phyloP scores from a whole-genome alignment of 2,329 filamentous ascomycete species.

The Penicillium sp. region DNA sequence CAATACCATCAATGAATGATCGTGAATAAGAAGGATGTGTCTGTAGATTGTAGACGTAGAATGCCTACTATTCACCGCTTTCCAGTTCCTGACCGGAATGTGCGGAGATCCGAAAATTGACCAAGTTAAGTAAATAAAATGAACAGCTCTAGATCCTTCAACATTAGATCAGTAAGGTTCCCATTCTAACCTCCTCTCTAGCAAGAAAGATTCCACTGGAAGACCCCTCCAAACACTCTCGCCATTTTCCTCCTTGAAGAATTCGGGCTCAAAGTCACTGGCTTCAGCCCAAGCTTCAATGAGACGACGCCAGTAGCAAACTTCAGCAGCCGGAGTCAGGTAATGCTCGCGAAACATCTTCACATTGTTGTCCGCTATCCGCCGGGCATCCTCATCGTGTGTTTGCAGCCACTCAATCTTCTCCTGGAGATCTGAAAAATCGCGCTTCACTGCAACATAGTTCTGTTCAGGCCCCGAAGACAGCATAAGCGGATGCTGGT shows the following conservation, averaged over 20 bases:
- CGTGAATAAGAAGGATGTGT: not conserved
- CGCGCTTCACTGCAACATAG: slow-evolving; percentile 42
- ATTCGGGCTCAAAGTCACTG: slow-evolving; percentile 31
- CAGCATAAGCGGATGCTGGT: slow-evolving; percentile 42
- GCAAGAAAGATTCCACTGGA: too few relatives aligned
- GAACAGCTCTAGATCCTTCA: too few relatives aligned
- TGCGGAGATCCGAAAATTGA: too few relatives aligned
- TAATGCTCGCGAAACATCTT: slow-evolving; percentile 46
- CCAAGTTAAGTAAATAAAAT: too few relatives aligned
- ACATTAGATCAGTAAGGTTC: too few relatives aligned
- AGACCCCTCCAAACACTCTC: too few relatives aligned
- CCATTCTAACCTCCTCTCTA: too few relatives aligned
- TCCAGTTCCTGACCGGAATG: not conserved
- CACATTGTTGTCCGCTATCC: slow-evolving; percentile 44
- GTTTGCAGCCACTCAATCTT: slow-evolving; percentile 36
- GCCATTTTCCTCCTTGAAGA: slow-evolving; percentile 22
- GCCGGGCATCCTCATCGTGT: slow-evolving; percentile 37
- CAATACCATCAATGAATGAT: not conserved
- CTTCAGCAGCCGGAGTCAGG: slow-evolving; percentile 46
- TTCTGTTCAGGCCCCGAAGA: slow-evolving; percentile 42
- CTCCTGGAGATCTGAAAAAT: slow-evolving; percentile 51
- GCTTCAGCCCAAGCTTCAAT: slow-evolving; percentile 29
- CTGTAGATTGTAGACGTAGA: not conserved
- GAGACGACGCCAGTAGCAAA: slow-evolving; percentile 48
- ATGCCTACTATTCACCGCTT: not conserved